phyloP scores from a whole-genome alignment of 495 filamentous ascomycete species.

The Xylaria sp. region DNA sequence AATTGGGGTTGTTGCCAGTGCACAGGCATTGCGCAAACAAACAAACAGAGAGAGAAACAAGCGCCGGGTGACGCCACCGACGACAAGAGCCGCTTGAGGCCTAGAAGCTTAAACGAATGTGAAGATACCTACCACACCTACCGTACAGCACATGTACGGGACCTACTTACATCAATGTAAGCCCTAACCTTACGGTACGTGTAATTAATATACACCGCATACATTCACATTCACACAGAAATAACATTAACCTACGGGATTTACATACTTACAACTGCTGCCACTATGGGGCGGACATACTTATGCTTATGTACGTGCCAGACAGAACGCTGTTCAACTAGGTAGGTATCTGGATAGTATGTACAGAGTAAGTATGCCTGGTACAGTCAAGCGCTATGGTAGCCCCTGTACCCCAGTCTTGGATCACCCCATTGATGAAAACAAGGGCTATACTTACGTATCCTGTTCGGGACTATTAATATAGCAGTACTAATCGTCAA shows the following conservation, averaged over 20 bases:
- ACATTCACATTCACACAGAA: too few species aligned
- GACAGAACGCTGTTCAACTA: not conserved
- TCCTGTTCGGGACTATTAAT: not conserved
- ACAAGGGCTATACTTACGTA: not conserved
- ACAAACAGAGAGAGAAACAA: not conserved
- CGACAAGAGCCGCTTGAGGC: not conserved
- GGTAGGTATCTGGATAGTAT: too few species aligned
- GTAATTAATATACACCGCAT: too few species aligned
- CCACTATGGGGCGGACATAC: too few species aligned
- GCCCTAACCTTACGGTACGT: too few species aligned
- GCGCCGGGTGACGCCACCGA: not conserved
- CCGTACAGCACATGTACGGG: not conserved
- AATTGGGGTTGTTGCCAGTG: not conserved
- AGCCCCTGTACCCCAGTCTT: conserved; percentile 10
- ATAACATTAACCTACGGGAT: not conserved
- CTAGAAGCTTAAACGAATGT: not conserved
- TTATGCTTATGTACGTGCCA: not conserved
- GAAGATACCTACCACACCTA: not conserved
- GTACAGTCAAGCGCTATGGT: conserved; percentile 9
- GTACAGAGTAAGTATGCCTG: too few species aligned
- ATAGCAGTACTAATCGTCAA: not conserved
- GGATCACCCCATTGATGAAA: not conserved
- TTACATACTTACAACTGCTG: not conserved
- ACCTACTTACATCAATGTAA: too few species aligned
- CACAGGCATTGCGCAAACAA: not conserved